Evolutionary conservation across 2,329 filamentous ascomycete genomes (phyloP).

Genomic region (Xylariaceae sp.): DNA sequence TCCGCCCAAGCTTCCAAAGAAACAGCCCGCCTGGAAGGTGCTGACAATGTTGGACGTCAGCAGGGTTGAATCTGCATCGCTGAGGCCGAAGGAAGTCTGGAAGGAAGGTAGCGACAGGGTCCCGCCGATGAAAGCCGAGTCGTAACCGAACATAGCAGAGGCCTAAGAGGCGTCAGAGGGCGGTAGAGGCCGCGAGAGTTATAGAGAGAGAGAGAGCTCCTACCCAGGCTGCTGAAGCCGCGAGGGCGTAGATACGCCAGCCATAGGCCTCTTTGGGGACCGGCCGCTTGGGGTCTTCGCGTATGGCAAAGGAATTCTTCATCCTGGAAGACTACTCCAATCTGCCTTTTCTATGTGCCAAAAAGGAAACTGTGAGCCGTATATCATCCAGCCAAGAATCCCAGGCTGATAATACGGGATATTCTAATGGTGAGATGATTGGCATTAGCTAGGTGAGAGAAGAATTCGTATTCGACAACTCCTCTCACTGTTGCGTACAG

Average conservation of each 20-base stretch:
- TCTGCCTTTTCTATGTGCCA: no score
- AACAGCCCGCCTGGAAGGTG: constrained; percentile 58
- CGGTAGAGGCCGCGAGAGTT: background rate
- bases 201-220: no score
- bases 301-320: no score
- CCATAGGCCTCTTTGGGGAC: background rate
- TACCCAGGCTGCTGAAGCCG: background rate
- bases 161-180: background rate
- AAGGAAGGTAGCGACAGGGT: constrained; percentile 57
- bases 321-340: no score
- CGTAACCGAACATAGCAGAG: constrained; percentile 23
- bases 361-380: no score
- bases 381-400: no score
- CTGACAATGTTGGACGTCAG: constrained; percentile 57
- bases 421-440: no score
- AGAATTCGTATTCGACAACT: no score
- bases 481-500: no score
- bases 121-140: constrained; percentile 44
- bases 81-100: constrained; percentile 49
- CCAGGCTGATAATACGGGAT: no score
- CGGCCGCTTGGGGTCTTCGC: no score
- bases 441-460: no score
- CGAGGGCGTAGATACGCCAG: background rate
- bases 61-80: constrained; percentile 27
- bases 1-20: constrained; percentile 55